Evolutionary conservation across 176 grass and related monocot species (phyloP).

Genomic region (Thinopyrum elongatum): DNA sequence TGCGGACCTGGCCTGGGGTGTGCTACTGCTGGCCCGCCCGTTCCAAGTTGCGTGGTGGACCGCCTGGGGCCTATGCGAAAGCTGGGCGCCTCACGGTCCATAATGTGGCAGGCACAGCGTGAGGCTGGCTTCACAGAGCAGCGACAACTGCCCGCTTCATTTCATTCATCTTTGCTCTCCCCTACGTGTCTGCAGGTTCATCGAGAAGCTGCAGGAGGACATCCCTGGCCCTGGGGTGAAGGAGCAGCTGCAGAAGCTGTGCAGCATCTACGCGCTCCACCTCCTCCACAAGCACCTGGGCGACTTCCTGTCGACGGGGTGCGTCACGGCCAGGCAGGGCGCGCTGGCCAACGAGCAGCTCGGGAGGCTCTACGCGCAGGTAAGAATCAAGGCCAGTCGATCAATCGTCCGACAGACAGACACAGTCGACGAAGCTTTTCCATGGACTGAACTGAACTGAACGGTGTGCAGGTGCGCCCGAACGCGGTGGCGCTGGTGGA

Average conservation of each 20-base stretch:
- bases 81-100: no score
- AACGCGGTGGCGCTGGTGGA: slow-evolving; percentile 82
- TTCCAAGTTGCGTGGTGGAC: no score
- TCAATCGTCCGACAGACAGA: background rate
- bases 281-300: slow-evolving; percentile 60
- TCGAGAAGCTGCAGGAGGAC: slow-evolving; percentile 64
- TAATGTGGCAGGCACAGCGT: background rate
- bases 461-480: slow-evolving; percentile 51
- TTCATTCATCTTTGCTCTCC: no score
- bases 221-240: slow-evolving; percentile 66
- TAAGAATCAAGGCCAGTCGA: background rate
- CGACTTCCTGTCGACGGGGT: no score
- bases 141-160: slow-evolving; percentile 35
- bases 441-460: background rate
- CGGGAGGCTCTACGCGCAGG: background rate
- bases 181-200: no score
- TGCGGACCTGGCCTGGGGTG: no score
- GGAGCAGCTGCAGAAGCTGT: slow-evolving; percentile 72
- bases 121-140: slow-evolving; percentile 58
- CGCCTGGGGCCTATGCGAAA: no score
- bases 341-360: no score
- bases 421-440: no score
- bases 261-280: slow-evolving; percentile 74
- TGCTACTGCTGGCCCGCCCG: no score
- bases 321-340: no score